These are phyloP conservation scores for Saitoella complicata DNA, from an alignment of 805 yeast species.

Conservation along the genomic window DNA sequence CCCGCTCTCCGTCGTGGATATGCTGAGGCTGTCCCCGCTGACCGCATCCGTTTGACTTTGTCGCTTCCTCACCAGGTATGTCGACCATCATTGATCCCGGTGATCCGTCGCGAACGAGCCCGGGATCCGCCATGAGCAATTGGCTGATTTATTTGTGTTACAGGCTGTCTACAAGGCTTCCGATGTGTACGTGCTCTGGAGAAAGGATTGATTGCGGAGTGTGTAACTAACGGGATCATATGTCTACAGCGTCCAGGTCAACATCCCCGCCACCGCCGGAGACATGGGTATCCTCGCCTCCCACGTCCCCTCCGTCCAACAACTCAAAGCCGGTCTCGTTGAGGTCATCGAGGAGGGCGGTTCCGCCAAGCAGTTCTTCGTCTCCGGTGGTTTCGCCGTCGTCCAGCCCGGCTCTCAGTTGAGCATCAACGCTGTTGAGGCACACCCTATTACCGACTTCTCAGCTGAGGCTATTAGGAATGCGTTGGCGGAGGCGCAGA, in stretches of 20 bases:
- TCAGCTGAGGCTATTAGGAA: slow-evolving; percentile 41
- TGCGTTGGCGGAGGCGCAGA: slow-evolving; percentile 83
- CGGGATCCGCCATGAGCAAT: too few species aligned
- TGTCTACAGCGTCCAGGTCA: slow-evolving; percentile 48
- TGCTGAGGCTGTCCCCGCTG: slow-evolving; percentile 66
- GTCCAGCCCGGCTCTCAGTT: slow-evolving; percentile 88
- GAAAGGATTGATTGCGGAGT: background rate
- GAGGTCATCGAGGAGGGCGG: slow-evolving; percentile 73
- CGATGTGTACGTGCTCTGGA: slow-evolving; percentile 19
- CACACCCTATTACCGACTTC: slow-evolving; percentile 78
- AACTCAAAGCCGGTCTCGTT: slow-evolving; percentile 87
- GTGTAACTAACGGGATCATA: background rate
- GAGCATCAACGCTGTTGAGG: slow-evolving; percentile 87
- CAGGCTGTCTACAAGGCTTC: slow-evolving; percentile 20
- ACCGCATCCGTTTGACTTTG: slow-evolving; percentile 69
- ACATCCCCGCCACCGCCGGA: slow-evolving; percentile 89
- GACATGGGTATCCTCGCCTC: slow-evolving; percentile 92
- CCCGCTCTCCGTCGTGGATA: slow-evolving; percentile 37
- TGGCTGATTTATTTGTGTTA: background rate
- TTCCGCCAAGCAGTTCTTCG: slow-evolving; percentile 63
- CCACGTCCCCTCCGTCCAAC: slow-evolving; percentile 96
- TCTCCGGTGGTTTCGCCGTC: slow-evolving; percentile 92
- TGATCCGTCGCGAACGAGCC: too few species aligned
- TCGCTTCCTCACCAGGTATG: slow-evolving; percentile 71
- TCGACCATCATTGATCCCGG: too few species aligned